phyloP scores from a whole-genome alignment of 2,329 filamentous ascomycete species.

The Penicillium rolfsii region DNA sequence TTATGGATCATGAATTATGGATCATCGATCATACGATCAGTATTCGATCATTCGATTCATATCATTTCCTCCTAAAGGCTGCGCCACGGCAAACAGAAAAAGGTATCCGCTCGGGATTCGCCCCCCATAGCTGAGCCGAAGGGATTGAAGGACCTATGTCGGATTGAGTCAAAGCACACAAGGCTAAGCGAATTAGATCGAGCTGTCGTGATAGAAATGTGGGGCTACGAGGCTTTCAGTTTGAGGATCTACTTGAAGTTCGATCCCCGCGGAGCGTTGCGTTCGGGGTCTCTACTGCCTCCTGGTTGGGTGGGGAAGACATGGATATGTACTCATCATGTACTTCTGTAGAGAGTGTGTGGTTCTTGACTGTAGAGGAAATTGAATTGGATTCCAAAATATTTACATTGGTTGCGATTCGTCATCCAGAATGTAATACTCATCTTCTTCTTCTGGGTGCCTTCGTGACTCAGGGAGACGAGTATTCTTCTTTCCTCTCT shows the following conservation, averaged over 20 bases:
- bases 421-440: neutral
- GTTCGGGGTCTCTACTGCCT: neutral
- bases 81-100: neutral
- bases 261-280: neutral
- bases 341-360: neutral
- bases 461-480: neutral
- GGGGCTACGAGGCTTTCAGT: neutral
- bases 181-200: constrained; percentile 10
- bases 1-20: neutral
- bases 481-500: neutral
- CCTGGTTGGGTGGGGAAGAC: no score
- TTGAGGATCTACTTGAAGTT: neutral
- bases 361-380: neutral
- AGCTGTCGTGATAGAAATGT: neutral
- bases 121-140: neutral
- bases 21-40: neutral
- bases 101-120: constrained; percentile 3
- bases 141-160: neutral
- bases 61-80: neutral
- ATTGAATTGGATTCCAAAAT: neutral
- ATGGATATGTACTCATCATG: neutral
- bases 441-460: neutral
- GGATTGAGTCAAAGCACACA: constrained; percentile 1
- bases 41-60: neutral
- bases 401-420: neutral